A percentile compares a stretch with the other conserved stretches of the same genome.
phyloP scores from a whole-genome alignment of 2,329 filamentous ascomycete species.

The Colletotrichum godetiae region DNA sequence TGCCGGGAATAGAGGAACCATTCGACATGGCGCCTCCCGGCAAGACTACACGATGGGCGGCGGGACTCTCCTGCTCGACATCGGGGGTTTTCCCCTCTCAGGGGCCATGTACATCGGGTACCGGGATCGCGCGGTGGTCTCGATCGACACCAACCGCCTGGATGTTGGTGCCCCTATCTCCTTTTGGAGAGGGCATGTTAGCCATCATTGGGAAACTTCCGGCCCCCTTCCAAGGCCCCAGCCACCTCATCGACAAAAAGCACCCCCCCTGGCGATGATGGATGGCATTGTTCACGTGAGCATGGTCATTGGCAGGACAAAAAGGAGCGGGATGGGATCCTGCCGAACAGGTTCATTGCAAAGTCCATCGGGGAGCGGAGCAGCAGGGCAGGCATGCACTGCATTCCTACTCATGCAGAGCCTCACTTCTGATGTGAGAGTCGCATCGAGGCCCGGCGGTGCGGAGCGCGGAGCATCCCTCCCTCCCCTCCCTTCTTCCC shows the following conservation, averaged over 20 bases:
- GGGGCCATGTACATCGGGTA: constrained; percentile 17
- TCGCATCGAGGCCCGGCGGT: neutral
- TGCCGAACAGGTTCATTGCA: constrained; percentile 2
- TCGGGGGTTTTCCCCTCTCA: neutral
- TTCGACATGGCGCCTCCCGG: neutral
- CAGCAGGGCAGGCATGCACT: constrained; percentile 6
- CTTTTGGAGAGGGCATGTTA: neutral
- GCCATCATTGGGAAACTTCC: constrained; percentile 6
- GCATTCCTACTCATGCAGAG: constrained; percentile 32
- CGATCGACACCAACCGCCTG: constrained; percentile 33
- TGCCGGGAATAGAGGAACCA: neutral
- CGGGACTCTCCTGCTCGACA: neutral
- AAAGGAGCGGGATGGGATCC: constrained; percentile 9
- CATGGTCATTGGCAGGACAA: constrained; percentile 12
- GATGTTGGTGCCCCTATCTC: constrained; percentile 31
- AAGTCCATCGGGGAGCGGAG: constrained; percentile 3
- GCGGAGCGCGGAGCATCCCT: neutral
- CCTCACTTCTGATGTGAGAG: constrained; percentile 30
- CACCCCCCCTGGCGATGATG: constrained; percentile 10
- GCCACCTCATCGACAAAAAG: constrained; percentile 2
- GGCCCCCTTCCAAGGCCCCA: neutral
- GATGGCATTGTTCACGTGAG: constrained; percentile 5
- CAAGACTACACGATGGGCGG: neutral
- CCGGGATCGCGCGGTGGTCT: constrained; percentile 25
- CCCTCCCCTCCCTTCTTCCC: neutral